Evolutionary conservation across 768 basidiomycete genomes (phyloP).

Genomic region (Tulasnella sp.): DNA sequence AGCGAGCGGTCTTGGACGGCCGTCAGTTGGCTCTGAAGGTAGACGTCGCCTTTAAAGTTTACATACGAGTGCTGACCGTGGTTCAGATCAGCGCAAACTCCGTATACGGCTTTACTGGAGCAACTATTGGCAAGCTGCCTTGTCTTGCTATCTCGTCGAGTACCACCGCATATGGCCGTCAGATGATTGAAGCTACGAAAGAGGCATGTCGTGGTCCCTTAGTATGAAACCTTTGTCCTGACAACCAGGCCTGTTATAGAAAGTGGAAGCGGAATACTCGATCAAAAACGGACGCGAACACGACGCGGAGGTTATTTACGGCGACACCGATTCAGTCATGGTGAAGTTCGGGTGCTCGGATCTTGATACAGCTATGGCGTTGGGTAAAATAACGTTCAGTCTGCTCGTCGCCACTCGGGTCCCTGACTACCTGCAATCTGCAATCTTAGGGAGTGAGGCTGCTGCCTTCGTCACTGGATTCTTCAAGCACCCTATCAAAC

Average conservation of each 20-base stretch:
- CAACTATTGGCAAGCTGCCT: conserved; percentile 92
- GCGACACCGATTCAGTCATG: conserved; percentile 99
- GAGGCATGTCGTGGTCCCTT: conserved; percentile 42
- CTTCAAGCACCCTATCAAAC: conserved; percentile 93
- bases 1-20: conserved; percentile 93
- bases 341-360: conserved; percentile 91
- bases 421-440: neutral
- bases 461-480: conserved; percentile 84
- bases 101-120: conserved; percentile 97
- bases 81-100: conserved; percentile 93
- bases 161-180: conserved; percentile 90
- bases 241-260: conserved; percentile 36
- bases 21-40: conserved; percentile 95
- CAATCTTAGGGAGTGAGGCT: conserved; percentile 69
- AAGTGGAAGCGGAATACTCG: conserved; percentile 83
- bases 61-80: neutral
- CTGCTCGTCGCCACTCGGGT: neutral
- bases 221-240: neutral
- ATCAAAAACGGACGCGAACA: conserved; percentile 76
- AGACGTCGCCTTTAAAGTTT: conserved; percentile 10
- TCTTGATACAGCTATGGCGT: conserved; percentile 75
- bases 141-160: conserved; percentile 95
- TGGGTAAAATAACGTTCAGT: conserved; percentile 47
- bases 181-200: conserved; percentile 98
- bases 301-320: conserved; percentile 93